Conservation (phyloP, 768 basidiomycete species). For the Russula compacta region DNA sequence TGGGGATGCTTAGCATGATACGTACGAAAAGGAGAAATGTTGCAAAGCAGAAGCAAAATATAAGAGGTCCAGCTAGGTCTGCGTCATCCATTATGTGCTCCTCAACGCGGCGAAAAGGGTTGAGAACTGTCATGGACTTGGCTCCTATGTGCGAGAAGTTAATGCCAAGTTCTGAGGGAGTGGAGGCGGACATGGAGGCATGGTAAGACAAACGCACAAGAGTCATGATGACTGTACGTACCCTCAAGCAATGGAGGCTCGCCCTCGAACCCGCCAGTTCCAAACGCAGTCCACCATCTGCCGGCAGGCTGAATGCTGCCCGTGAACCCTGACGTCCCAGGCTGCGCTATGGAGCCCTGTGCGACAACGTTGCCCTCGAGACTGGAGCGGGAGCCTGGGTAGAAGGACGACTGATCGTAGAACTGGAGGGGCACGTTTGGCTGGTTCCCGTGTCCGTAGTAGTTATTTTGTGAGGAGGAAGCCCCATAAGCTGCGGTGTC, state of each 20-base stretch:
- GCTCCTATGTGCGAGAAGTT: constrained; percentile 93
- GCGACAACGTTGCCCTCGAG: constrained; percentile 58
- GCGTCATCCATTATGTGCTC: constrained; percentile 99
- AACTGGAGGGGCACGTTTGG: constrained; percentile 61
- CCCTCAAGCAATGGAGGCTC: constrained; percentile 95
- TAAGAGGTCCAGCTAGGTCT: constrained; percentile 90
- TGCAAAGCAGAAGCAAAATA: constrained; percentile 93
- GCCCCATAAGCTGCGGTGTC: constrained; percentile 52
- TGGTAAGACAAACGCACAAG: background rate
- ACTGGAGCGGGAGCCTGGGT: constrained; percentile 65
- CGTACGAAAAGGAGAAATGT: constrained; percentile 85
- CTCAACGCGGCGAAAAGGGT: constrained; percentile 76
- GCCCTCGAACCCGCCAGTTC: constrained; percentile 90
- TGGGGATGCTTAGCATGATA: constrained; percentile 18
- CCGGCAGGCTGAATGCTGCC: constrained; percentile 68
- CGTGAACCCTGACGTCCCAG: constrained; percentile 43
- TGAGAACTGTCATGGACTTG: constrained; percentile 92
- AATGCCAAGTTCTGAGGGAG: constrained; percentile 77
- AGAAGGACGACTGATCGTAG: constrained; percentile 58
- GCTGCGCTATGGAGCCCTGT: constrained; percentile 45
- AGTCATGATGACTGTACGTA: constrained; percentile 27
- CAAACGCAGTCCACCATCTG: constrained; percentile 94
- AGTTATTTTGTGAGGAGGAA: constrained; percentile 50
- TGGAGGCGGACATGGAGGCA: background rate
- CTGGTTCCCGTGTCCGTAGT: constrained; percentile 41